Evolutionary conservation across 2,329 filamentous ascomycete genomes (phyloP), one percentile per base, ranked within the genome.

Genomic region (Botrytis tulipae): DNA sequence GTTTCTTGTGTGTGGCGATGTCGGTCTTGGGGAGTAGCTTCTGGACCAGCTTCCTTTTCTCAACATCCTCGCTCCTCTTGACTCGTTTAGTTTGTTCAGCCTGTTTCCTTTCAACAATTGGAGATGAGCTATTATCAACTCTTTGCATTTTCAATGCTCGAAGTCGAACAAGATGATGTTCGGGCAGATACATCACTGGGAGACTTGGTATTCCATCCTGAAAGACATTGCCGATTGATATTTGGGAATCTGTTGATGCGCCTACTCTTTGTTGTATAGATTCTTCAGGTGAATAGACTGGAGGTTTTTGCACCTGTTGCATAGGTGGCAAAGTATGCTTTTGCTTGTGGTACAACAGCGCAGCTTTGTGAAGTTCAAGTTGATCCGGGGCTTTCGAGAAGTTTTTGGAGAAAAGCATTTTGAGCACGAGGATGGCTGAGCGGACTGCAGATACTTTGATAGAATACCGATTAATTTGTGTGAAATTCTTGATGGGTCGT

Each of bases 1-100:
- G 29, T 42, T 0, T 57, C 18, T 29, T 42, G 8, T 8, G 25
- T 68, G 16, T 2, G 22, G 22, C 4, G 16, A 12, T 7, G 8
- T 54, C 1, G 16, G 25, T 37, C 8, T 35, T 54, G 5, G 4
- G 20, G 10, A 22, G 25, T 40, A 16, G 16, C 8, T 29, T n/a
- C 40, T 7, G 16, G 1, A 8, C 5, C 3, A 0, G 3, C 12
- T 14, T 22, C 4, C 12, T 29, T 18, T 29, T 18, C 8, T 5
- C 60, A 25, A 40, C 14, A 8, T n/a, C 7, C 14, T 3, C 60
- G 1, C 12, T 40, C 7, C 0, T 35, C 25, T 22, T 10, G 8
- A 29, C 1, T 42, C 16, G 9, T 22, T 16, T 20, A 14, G 20
- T 8, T n/a, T 54, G 9, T 4, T 54, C 16, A 1, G 0, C 5